phyloP scores from a whole-genome alignment of 1,284 basidiomycete species.

The Tylopilus sp. region DNA sequence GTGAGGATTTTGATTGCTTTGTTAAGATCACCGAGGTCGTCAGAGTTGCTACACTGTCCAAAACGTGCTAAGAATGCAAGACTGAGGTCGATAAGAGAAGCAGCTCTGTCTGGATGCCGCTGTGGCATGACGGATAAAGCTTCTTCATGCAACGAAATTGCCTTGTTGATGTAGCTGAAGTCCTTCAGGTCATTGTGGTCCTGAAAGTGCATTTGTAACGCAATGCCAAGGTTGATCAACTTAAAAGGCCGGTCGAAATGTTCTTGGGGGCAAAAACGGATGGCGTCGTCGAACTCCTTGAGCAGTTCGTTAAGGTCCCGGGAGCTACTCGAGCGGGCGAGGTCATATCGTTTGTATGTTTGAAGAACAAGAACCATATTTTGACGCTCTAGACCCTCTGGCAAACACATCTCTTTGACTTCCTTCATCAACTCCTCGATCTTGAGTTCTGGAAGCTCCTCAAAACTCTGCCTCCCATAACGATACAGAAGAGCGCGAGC shows the following conservation, averaged over 20 bases:
- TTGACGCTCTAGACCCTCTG: constrained; percentile 1
- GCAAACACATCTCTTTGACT: background rate
- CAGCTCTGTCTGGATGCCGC: background rate
- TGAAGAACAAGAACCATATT: constrained; percentile 3
- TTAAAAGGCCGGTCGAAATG: constrained; percentile 7
- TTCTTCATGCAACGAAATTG: constrained; percentile 5
- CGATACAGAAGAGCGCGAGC: constrained; percentile 7
- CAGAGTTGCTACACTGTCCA: too few species aligned
- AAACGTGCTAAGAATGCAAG: too few species aligned
- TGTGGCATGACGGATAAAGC: background rate
- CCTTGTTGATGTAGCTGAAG: constrained; percentile 1
- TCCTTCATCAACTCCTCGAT: background rate
- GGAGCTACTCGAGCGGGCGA: background rate
- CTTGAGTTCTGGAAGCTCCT: background rate
- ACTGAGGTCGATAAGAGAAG: background rate
- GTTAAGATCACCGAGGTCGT: too few species aligned
- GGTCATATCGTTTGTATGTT: background rate
- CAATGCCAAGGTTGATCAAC: constrained; percentile 14
- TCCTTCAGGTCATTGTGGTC: background rate
- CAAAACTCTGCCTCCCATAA: background rate
- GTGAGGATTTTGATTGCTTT: too few species aligned
- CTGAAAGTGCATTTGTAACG: constrained; percentile 9
- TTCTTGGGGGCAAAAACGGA: background rate
- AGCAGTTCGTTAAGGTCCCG: constrained; percentile 3
- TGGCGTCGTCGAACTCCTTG: background rate